Evolutionary conservation across 176 grass and related monocot species (phyloP).

Genomic region (Avena eriantha): DNA sequence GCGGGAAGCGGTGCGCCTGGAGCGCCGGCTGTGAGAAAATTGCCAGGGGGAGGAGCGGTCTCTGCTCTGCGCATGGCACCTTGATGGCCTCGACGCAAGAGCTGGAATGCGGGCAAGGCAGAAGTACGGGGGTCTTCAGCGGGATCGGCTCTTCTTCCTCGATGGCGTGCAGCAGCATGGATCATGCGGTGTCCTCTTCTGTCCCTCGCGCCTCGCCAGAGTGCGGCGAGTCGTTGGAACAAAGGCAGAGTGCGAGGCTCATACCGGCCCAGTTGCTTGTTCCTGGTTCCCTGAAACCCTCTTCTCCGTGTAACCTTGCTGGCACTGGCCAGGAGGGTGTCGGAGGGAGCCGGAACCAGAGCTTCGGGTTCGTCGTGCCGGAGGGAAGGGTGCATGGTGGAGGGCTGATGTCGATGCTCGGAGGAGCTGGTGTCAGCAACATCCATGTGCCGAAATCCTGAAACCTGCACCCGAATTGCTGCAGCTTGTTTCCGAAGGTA

Average conservation of each 20-base stretch:
- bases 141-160: constrained; percentile 55
- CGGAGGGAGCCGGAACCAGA: constrained; percentile 42
- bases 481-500: background rate
- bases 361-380: constrained; percentile 57
- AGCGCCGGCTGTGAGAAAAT: constrained; percentile 81
- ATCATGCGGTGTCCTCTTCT: constrained; percentile 64
- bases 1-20: constrained; percentile 73
- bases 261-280: constrained; percentile 76
- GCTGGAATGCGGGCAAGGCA: constrained; percentile 28
- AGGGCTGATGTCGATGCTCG: constrained; percentile 80
- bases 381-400: constrained; percentile 93
- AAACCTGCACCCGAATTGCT: constrained; percentile 15
- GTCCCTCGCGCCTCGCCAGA: constrained; percentile 52
- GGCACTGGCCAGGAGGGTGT: constrained; percentile 38
- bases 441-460: constrained; percentile 42
- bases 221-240: constrained; percentile 50
- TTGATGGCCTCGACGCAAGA: constrained; percentile 50
- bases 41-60: constrained; percentile 45
- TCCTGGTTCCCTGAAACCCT: constrained; percentile 75
- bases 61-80: constrained; percentile 52
- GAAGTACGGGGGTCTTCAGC: constrained; percentile 57
- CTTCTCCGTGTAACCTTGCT: constrained; percentile 39
- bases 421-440: constrained; percentile 41
- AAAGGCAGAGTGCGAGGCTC: constrained; percentile 50
- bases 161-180: constrained; percentile 46